These are phyloP conservation scores for Lunularia cruciata DNA, from an alignment of 225 moss, liverwort and hornwort species.

Conservation along the genomic window DNA sequence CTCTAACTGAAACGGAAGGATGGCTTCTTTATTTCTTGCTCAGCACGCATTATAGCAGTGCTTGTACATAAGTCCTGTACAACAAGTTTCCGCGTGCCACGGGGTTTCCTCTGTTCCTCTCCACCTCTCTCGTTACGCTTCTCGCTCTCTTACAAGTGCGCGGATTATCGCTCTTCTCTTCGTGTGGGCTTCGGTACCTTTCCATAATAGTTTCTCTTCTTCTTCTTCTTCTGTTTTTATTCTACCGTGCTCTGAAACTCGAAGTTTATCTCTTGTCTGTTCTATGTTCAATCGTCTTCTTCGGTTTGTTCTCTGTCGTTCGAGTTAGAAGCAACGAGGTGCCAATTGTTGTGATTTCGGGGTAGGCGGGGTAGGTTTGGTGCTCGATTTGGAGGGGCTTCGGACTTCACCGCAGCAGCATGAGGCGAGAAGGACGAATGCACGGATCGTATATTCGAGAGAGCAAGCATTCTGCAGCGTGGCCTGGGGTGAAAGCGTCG, in stretches of 20 bases:
- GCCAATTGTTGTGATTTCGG: background rate
- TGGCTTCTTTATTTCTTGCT: conserved; percentile 20
- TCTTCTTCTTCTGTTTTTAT: background rate
- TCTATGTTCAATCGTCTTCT: too few species aligned
- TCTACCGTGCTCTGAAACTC: background rate
- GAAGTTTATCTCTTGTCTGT: too few species aligned
- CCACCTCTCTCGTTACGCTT: background rate
- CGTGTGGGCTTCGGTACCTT: background rate
- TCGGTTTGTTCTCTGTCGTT: background rate
- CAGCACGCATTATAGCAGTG: background rate
- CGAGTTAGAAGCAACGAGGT: background rate
- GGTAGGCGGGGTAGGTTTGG: background rate
- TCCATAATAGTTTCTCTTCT: background rate
- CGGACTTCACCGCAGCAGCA: conserved; percentile 10
- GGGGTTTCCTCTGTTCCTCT: background rate
- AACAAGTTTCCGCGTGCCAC: conserved; percentile 11
- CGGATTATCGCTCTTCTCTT: background rate
- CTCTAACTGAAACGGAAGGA: conserved; percentile 13
- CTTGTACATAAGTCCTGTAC: background rate
- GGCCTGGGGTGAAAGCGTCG: conserved; percentile 14
- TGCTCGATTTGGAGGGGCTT: background rate
- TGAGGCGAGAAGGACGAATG: conserved; percentile 31
- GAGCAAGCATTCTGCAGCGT: conserved; percentile 25
- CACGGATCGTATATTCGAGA: conserved; percentile 28
- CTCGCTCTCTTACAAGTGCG: conserved; percentile 5